Base-by-base conservation (phyloP, 2,329 filamentous ascomycete genomes). In the Hypocreales sp. region DNA sequence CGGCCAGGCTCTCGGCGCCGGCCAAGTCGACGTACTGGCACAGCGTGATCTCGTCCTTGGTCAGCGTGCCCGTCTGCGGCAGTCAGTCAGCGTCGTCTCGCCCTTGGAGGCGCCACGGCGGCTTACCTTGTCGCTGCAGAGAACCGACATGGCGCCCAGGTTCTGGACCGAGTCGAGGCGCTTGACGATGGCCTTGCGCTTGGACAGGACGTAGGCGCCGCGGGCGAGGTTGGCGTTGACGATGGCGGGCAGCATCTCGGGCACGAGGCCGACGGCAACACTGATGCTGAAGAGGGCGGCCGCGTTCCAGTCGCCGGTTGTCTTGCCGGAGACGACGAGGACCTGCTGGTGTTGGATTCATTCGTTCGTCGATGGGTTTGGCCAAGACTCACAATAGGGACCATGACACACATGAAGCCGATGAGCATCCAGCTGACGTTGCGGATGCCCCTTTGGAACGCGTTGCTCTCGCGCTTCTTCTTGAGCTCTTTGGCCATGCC, bases 181-280 rank as follows among this genome's bases (percentile, higher is more conserved):
- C 32, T 43, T 42, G 25, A 49, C 47, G 27, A 58, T 42, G 20
- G 48, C 44, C 38, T 50, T 48, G 39, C 52, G 50, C 33, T 41
- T 43, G 24, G 43, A 45, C 2, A 47, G 21, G 2, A 42, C 26
- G 10, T 38, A 38, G 13, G 42, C 42, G 7, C 42, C 40, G 9
- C 40, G 40, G 7, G 44, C 44, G 8, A 46, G 35, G 14, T 46
- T 45, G 12, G 38, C 38, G 17, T 45, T 45, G 27, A 45, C 41
- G 20, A 45, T 45, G 4, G 44, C 42, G 3, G 44, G 44, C 7
- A 45, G 36, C 44, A 46, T 46, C 24, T 46, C 44, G 3, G 44
- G 44, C 5, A 45, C 39, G 7, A 46, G 31, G 2, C 44, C 44
- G 9, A 47, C 42, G 4, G 44, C 42, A 7, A 47, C 42, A 17